Evolutionary conservation across 805 yeast genomes (phyloP).

Genomic region (Clavispora fructus): DNA sequence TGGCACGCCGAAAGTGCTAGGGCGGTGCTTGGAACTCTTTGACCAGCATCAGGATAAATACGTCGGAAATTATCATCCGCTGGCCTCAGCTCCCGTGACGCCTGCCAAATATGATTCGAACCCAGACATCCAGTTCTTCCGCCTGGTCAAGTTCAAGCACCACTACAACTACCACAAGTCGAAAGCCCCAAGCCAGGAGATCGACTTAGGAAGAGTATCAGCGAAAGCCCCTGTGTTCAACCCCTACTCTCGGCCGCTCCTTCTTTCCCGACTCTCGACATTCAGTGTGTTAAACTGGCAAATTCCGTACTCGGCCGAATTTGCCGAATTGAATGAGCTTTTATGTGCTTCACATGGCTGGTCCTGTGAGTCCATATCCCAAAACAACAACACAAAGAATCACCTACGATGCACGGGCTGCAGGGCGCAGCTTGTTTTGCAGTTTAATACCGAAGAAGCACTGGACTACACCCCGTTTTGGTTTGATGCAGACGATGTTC

Average conservation of each 20-base stretch:
- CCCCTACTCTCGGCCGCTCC: conserved; percentile 31
- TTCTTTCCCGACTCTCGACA: conserved; percentile 39
- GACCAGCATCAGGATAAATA: background rate
- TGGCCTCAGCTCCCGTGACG: conserved; percentile 7
- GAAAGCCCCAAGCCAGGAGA: conserved; percentile 16
- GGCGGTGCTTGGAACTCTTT: conserved; percentile 10
- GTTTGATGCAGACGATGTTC: conserved; percentile 18
- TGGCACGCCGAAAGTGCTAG: conserved; percentile 13
- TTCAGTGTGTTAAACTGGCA: conserved; percentile 47
- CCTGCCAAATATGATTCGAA: conserved; percentile 19
- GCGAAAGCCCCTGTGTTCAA: conserved; percentile 18
- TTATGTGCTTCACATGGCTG: conserved; percentile 50
- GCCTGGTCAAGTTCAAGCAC: conserved; percentile 28
- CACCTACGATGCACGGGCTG: conserved; percentile 32
- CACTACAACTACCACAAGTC: conserved; percentile 34
- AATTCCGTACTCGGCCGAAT: conserved; percentile 18
- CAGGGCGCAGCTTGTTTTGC: conserved; percentile 22
- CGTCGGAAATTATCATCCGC: background rate
- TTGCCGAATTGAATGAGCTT: conserved; percentile 36
- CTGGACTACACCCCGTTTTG: conserved; percentile 8
- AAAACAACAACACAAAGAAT: conserved; percentile 20
- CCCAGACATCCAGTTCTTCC: conserved; percentile 37
- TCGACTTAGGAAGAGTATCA: background rate
- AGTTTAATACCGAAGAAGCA: conserved; percentile 18
- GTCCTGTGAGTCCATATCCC: conserved; percentile 36